Evolutionary conservation across 208 protist genomes (phyloP).

Genomic region (Trypanosoma grayi): DNA sequence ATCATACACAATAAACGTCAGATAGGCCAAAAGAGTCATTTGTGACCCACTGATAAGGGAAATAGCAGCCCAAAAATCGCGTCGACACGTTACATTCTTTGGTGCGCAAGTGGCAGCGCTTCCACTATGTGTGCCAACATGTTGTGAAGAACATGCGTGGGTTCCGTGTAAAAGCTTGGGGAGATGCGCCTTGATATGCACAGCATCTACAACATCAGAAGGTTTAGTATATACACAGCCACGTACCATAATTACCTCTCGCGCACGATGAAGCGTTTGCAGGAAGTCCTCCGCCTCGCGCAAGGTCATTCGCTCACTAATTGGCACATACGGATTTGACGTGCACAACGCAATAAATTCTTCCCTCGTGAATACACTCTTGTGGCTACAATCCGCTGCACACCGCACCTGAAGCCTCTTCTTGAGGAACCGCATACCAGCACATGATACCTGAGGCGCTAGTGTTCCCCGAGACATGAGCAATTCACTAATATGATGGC

Average conservation of each 20-base stretch:
- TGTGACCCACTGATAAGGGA: slow-evolving; percentile 56
- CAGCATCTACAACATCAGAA: slow-evolving; percentile 46
- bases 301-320: slow-evolving; percentile 38
- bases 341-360: slow-evolving; percentile 49
- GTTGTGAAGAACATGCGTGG: neutral
- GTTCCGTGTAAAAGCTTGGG: slow-evolving; percentile 31
- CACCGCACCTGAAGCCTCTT: slow-evolving; percentile 23
- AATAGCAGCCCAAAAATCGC: slow-evolving; percentile 61
- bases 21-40: slow-evolving; percentile 72
- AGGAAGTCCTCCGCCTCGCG: slow-evolving; percentile 46
- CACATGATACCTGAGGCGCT: neutral
- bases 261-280: slow-evolving; percentile 30
- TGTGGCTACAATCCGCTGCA: slow-evolving; percentile 18
- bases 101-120: neutral
- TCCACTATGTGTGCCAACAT: neutral
- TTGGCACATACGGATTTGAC: slow-evolving; percentile 26
- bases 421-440: slow-evolving; percentile 8
- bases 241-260: slow-evolving; percentile 30
- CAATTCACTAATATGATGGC: neutral
- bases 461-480: slow-evolving; percentile 8
- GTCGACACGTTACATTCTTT: neutral
- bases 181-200: slow-evolving; percentile 45
- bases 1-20: slow-evolving; percentile 73
- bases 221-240: slow-evolving; percentile 41
- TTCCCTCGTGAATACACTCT: slow-evolving; percentile 15